phyloP scores from a whole-genome alignment of 345 rosid genomes.

The Eucalyptus cloeziana region DNA sequence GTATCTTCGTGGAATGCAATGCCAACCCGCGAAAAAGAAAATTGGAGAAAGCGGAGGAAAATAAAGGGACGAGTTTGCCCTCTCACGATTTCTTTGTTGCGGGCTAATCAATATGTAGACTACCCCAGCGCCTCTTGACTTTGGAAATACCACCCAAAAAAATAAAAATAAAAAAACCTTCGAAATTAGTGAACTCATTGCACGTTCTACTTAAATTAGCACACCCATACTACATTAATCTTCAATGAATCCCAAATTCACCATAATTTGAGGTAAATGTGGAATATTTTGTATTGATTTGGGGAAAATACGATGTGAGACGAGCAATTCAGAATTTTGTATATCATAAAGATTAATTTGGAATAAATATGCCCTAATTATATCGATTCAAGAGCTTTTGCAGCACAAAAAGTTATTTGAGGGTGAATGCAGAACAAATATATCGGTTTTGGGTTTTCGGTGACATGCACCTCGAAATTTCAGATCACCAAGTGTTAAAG shows the following conservation, averaged over 20 bases:
- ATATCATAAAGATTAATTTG: background rate
- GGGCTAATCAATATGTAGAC: background rate
- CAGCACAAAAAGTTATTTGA: background rate
- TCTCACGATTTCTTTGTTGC: background rate
- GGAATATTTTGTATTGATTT: accelerated
- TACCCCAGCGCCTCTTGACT: background rate
- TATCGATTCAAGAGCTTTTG: background rate
- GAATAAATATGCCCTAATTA: accelerated
- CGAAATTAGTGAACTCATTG: too few species aligned
- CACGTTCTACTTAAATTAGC: background rate
- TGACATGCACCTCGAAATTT: background rate
- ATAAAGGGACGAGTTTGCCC: background rate
- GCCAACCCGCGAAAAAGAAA: background rate
- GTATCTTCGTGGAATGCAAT: background rate
- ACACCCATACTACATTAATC: background rate
- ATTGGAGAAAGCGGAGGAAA: background rate
- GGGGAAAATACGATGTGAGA: accelerated
- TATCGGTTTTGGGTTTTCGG: accelerated
- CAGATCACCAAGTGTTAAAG: background rate
- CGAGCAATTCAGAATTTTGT: background rate
- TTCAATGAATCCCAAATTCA: too few species aligned
- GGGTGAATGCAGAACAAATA: background rate
- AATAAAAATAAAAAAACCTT: background rate
- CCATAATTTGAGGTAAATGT: background rate
- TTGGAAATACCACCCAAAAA: background rate